Percentiles rank a stretch among this genome's conserved stretches.
Evolutionary conservation across 2,329 filamentous ascomycete species (phyloP).

Genomic region (Fusarium annulatum): DNA sequence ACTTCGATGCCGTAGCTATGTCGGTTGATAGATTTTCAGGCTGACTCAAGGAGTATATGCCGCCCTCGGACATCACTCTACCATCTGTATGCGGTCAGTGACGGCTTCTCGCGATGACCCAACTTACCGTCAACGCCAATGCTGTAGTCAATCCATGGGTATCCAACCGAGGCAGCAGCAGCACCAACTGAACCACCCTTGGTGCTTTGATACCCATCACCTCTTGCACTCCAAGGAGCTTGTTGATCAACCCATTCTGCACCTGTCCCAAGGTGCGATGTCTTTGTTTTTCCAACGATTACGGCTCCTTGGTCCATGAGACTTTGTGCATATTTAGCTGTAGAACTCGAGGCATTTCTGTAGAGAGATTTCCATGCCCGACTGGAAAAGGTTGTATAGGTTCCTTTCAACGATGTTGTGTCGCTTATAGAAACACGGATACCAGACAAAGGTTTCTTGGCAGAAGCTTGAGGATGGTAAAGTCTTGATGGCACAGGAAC

Average conservation of each 20-base stretch:
- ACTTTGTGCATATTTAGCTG: conserved; percentile 62
- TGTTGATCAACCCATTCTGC: conserved; percentile 56
- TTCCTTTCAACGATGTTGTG: conserved; percentile 54
- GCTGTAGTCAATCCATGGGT: conserved; percentile 55
- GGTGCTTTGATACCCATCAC: conserved; percentile 57
- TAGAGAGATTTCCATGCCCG: conserved; percentile 68
- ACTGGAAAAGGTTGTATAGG: conserved; percentile 67
- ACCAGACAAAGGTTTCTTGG: conserved; percentile 51
- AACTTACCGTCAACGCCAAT: conserved; percentile 53
- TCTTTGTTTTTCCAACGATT: conserved; percentile 65
- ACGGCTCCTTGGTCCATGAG: conserved; percentile 70
- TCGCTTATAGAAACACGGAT: conserved; percentile 52
- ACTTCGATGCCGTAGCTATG: conserved; percentile 31
- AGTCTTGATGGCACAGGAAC: conserved; percentile 54
- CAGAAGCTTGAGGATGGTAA: conserved; percentile 46
- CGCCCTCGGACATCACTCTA: conserved; percentile 39
- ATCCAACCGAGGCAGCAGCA: conserved; percentile 52
- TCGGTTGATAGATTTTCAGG: conserved; percentile 29
- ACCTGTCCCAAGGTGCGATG: conserved; percentile 58
- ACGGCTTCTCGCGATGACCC: not conserved
- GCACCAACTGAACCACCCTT: conserved; percentile 54
- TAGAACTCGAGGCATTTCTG: conserved; percentile 54
- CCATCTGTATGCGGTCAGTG: conserved; percentile 41
- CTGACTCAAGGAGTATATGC: conserved; percentile 47
- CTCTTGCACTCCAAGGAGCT: conserved; percentile 59